Percentiles rank a stretch among this genome's conserved stretches.
Evolutionary conservation across 805 yeast genomes (phyloP).

Genomic region (Kurtzmaniella cleridarum): DNA sequence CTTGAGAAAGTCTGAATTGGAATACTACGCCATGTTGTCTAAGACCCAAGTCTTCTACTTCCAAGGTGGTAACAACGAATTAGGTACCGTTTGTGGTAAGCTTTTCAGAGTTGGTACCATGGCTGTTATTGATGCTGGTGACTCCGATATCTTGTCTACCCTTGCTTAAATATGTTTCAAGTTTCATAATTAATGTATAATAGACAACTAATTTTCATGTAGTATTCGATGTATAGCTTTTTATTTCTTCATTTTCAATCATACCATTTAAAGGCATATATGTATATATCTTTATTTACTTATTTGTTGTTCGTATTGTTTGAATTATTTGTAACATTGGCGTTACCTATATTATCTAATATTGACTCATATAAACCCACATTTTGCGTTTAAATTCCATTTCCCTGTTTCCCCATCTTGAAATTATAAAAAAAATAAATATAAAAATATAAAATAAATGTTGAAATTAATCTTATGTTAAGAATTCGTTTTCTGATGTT

Average conservation of each 20-base stretch:
- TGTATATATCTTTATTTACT: no score
- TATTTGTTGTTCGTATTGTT: no score
- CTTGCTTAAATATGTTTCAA: conserved; percentile 4
- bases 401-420: no score
- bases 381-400: no score
- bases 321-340: no score
- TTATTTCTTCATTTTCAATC: neutral
- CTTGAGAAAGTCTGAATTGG: conserved; percentile 98
- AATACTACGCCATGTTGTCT: conserved; percentile 99
- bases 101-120: conserved; percentile 99
- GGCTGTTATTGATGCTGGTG: conserved; percentile 97
- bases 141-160: conserved; percentile 92
- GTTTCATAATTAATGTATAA: neutral
- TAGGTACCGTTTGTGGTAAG: conserved; percentile 99
- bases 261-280: no score
- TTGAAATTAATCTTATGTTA: no score
- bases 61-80: conserved; percentile 99
- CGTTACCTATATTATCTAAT: no score
- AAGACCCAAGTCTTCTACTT: conserved; percentile 97
- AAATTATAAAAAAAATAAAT: no score
- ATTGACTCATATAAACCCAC: no score
- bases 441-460: no score
- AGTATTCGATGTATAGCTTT: no score
- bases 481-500: conserved; percentile 6
- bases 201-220: neutral